Conservation (phyloP, 139 green algal genomes). For the Picochlorum costavermella region DNA sequence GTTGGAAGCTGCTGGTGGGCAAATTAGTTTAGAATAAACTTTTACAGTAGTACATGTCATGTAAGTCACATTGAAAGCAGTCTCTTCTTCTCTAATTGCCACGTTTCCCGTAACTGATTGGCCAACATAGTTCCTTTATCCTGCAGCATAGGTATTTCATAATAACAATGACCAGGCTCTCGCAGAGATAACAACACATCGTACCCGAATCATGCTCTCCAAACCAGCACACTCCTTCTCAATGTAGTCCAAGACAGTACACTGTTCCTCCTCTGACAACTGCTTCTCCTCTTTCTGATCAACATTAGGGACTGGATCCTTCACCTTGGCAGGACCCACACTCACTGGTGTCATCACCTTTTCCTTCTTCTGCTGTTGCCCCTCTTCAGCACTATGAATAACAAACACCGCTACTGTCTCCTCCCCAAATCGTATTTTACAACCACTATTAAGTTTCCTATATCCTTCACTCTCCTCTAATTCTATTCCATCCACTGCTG, state of each 20-base stretch:
- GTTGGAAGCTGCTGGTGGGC: slow-evolving; percentile 51
- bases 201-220: slow-evolving; percentile 20
- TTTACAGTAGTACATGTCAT: too few species aligned
- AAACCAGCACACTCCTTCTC: slow-evolving; percentile 15
- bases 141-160: too few species aligned
- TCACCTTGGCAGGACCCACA: too few species aligned
- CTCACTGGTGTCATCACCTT: too few species aligned
- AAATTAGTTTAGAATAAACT: slow-evolving; percentile 10
- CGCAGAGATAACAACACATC: not conserved
- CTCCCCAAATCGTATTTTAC: not conserved
- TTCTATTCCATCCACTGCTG: slow-evolving; percentile 34
- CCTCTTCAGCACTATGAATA: slow-evolving; percentile 3
- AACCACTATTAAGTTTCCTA: slow-evolving; percentile 7
- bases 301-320: too few species aligned
- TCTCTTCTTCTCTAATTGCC: too few species aligned
- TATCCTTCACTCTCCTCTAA: slow-evolving; percentile 12
- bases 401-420: not conserved
- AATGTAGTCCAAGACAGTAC: slow-evolving; percentile 26
- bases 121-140: too few species aligned
- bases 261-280: not conserved
- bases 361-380: not conserved
- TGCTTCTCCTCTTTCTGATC: not conserved
- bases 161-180: too few species aligned
- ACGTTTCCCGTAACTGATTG: too few species aligned
- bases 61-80: too few species aligned